phyloP scores from a whole-genome alignment of 805 yeast species.

The Hermanozyma aechmeae region DNA sequence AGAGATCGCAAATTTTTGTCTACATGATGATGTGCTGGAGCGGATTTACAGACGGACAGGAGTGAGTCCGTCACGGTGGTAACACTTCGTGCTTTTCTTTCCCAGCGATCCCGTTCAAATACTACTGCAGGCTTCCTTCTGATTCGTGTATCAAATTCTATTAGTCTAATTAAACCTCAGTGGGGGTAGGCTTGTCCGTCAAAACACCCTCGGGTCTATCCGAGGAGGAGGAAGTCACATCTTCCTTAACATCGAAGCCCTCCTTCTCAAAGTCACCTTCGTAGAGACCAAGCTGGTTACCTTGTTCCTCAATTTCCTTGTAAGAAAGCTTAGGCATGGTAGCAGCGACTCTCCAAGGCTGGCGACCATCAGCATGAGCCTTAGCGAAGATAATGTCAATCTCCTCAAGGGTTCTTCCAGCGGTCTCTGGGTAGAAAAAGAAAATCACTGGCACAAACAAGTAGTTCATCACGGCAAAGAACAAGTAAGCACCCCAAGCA shows the following conservation, averaged over 20 bases:
- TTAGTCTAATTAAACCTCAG: neutral
- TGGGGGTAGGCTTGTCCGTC: constrained; percentile 1
- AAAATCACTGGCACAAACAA: constrained; percentile 46
- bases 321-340: constrained; percentile 49
- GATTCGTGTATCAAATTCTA: no score
- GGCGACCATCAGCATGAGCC: constrained; percentile 46
- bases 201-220: no score
- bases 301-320: constrained; percentile 53
- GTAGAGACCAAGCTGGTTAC: constrained; percentile 46
- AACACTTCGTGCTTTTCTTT: no score
- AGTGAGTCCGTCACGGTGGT: no score
- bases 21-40: no score
- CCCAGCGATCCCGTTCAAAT: no score
- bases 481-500: constrained; percentile 33
- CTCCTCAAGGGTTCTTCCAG: constrained; percentile 37
- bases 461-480: constrained; percentile 32
- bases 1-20: no score
- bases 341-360: constrained; percentile 56
- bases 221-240: constrained; percentile 12
- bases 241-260: constrained; percentile 22
- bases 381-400: constrained; percentile 54
- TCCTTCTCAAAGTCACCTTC: constrained; percentile 35
- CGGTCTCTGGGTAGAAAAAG: constrained; percentile 40
- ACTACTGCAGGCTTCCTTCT: no score
- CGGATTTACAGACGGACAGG: no score